These are phyloP conservation scores for Talaromyces ruber DNA, from an alignment of 495 filamentous ascomycete species.

Conservation along the genomic window DNA sequence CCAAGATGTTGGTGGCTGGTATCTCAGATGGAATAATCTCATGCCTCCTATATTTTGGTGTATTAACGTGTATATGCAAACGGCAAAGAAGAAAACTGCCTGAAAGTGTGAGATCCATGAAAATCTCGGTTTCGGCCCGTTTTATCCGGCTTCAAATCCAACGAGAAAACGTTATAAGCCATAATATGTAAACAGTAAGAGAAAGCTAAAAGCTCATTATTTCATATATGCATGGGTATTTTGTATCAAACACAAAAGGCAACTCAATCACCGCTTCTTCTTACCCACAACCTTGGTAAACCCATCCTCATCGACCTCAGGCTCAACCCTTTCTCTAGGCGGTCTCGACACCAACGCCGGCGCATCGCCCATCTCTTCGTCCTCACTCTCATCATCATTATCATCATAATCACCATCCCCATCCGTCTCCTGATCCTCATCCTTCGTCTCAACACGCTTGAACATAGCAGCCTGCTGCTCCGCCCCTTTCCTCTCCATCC, in stretches of 20 bases:
- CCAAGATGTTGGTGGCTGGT: background rate
- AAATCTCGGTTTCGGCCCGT: background rate
- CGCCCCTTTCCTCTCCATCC: conserved; percentile 42
- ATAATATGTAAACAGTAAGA: background rate
- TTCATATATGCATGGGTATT: background rate
- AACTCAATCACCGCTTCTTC: conserved; percentile 41
- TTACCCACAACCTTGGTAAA: conserved; percentile 83
- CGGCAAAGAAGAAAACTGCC: background rate
- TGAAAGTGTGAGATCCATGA: background rate
- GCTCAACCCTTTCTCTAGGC: conserved; percentile 53
- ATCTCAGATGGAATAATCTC: background rate
- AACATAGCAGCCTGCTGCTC: conserved; percentile 42
- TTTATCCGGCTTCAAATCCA: background rate
- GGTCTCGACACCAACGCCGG: conserved; percentile 17
- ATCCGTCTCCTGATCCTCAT: conserved; percentile 33
- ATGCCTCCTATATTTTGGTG: background rate
- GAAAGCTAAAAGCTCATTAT: background rate
- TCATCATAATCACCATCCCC: conserved; percentile 25
- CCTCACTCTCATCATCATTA: conserved; percentile 48
- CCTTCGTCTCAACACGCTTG: conserved; percentile 43
- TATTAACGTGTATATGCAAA: background rate
- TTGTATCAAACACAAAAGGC: background rate
- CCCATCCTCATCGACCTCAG: conserved; percentile 86
- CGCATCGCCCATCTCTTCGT: conserved; percentile 24
- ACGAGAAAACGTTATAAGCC: background rate